These are phyloP conservation scores for Allium cepa DNA, from an alignment of 106 monocot genomes.

Conservation along the genomic window DNA sequence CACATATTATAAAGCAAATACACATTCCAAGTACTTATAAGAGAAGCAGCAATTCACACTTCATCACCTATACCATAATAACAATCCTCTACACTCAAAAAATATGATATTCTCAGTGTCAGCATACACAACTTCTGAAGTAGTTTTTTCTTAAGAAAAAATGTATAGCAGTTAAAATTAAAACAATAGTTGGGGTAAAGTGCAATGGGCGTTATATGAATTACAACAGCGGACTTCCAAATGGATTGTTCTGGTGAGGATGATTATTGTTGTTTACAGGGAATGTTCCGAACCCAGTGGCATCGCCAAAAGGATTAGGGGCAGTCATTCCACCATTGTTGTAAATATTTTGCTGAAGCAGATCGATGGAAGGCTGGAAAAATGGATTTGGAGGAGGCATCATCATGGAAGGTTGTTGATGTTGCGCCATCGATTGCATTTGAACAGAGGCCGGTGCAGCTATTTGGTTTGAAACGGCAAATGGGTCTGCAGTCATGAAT, in stretches of 20 bases:
- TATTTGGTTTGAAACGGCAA: slow-evolving; percentile 48
- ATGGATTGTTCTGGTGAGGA: slow-evolving; percentile 42
- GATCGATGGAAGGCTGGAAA: slow-evolving; percentile 9
- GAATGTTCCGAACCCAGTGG: slow-evolving; percentile 41
- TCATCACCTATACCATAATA: too few relatives aligned
- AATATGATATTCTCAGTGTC: too few relatives aligned
- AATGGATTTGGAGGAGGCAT: slow-evolving; percentile 56
- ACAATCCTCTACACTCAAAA: too few relatives aligned
- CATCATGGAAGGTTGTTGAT: slow-evolving; percentile 30
- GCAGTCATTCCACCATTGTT: slow-evolving; percentile 11
- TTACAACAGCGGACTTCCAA: slow-evolving; percentile 41
- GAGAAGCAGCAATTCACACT: too few relatives aligned
- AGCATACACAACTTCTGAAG: too few relatives aligned
- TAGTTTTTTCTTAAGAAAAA: too few relatives aligned
- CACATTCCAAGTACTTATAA: too few relatives aligned
- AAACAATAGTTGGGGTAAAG: too few relatives aligned
- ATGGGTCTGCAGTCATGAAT: slow-evolving; percentile 53
- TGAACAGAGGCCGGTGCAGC: slow-evolving; percentile 52
- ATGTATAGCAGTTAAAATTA: too few relatives aligned
- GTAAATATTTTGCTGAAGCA: slow-evolving; percentile 16
- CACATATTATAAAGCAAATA: too few relatives aligned
- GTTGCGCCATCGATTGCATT: slow-evolving; percentile 65
- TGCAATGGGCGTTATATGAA: background rate
- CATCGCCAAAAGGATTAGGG: slow-evolving; percentile 50
- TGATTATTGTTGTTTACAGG: slow-evolving; percentile 28